A percentile compares a stretch with the other conserved stretches of the same genome.
Evolutionary conservation across 2,329 filamentous ascomycete genomes (phyloP).

Genomic region (Hortaea sp.): DNA sequence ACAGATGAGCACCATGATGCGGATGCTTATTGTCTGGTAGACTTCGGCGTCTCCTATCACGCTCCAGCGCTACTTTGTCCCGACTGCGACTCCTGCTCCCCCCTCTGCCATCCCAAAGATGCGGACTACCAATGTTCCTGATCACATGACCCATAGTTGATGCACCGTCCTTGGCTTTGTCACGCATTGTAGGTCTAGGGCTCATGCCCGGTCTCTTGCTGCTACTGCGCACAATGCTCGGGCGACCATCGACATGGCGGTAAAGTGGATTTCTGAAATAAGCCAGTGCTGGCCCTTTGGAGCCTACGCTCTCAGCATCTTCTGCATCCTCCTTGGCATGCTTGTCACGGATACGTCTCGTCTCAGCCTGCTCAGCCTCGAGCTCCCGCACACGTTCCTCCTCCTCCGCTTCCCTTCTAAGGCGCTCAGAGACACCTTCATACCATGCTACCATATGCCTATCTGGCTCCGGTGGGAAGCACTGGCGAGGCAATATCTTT

Average conservation of each 20-base stretch:
- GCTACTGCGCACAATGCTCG: conserved; percentile 32
- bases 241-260: conserved; percentile 34
- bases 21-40: conserved; percentile 12
- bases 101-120: conserved; percentile 24
- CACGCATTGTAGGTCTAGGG: conserved; percentile 23
- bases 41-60: conserved; percentile 12
- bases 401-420: conserved; percentile 53
- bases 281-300: conserved; percentile 33
- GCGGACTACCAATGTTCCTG: conserved; percentile 25
- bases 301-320: conserved; percentile 32
- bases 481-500: conserved; percentile 54
- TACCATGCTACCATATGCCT: conserved; percentile 81
- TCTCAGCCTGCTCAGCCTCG: conserved; percentile 16
- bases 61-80: conserved; percentile 9
- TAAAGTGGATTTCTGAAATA: conserved; percentile 43
- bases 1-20: conserved; percentile 12
- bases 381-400: conserved; percentile 22
- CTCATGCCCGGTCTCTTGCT: conserved; percentile 23
- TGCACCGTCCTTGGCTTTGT: conserved; percentile 27
- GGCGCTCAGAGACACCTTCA: conserved; percentile 58
- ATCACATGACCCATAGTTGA: conserved; percentile 26
- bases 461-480: conserved; percentile 64
- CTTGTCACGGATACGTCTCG: conserved; percentile 12
- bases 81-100: conserved; percentile 15
- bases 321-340: conserved; percentile 15